These are phyloP conservation scores for Nicotiana benthamiana DNA, from an alignment of 257 asterid genomes.

Conservation along the genomic window DNA sequence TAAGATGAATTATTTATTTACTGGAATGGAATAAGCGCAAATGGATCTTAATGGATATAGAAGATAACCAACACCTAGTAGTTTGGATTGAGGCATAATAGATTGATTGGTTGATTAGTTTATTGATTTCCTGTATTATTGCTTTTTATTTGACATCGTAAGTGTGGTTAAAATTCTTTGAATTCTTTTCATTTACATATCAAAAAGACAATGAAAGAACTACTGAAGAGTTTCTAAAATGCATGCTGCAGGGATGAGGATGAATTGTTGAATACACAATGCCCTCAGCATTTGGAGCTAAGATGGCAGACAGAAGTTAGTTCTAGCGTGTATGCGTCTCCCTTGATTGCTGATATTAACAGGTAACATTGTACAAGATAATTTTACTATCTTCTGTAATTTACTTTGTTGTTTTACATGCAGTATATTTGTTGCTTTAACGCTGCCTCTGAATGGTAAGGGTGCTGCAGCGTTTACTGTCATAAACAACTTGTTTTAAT, in stretches of 20 bases:
- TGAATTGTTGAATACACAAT: slow-evolving; percentile 80
- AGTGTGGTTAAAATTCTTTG: background rate
- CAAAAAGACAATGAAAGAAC: background rate
- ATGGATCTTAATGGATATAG: no score
- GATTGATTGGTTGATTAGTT: no score
- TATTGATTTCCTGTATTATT: background rate
- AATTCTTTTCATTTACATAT: background rate
- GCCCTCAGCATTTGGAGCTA: slow-evolving; percentile 93
- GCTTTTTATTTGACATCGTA: background rate
- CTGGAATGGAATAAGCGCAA: no score
- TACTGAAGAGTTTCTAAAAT: background rate
- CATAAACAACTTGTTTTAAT: background rate
- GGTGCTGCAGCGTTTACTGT: background rate
- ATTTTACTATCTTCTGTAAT: background rate
- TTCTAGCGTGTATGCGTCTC: slow-evolving; percentile 92
- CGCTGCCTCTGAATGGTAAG: background rate
- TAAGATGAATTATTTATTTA: no score
- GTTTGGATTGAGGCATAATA: no score
- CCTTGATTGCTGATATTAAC: slow-evolving; percentile 91
- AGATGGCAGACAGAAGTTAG: slow-evolving; percentile 99
- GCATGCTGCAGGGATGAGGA: slow-evolving; percentile 62
- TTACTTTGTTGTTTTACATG: background rate
- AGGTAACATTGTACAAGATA: slow-evolving; percentile 34
- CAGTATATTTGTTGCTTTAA: background rate
- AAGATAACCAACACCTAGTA: no score